Evolutionary conservation across 306 rosid species (phyloP).

Genomic region (Medicago truncatula): DNA sequence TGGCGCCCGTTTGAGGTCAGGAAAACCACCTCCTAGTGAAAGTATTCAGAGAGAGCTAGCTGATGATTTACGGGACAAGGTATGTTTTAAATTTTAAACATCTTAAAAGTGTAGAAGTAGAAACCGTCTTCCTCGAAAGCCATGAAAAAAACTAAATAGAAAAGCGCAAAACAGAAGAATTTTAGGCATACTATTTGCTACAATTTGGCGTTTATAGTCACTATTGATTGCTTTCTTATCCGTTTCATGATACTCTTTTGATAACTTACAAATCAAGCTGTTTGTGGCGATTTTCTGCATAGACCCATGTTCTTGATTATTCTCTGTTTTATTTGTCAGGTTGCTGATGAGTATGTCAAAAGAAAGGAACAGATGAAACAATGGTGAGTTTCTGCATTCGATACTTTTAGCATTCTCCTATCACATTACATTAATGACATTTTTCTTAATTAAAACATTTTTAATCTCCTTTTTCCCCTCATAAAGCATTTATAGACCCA

Average conservation of each 20-base stretch:
- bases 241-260: slow-evolving; percentile 3
- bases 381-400: slow-evolving; percentile 62
- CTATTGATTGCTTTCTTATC: slow-evolving; percentile 25
- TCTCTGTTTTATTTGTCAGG: slow-evolving; percentile 54
- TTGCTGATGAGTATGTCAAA: slow-evolving; percentile 89
- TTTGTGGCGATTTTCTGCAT: slow-evolving; percentile 25
- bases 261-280: neutral
- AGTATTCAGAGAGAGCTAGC: slow-evolving; percentile 78
- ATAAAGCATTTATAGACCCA: too few relatives aligned
- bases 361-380: slow-evolving; percentile 81
- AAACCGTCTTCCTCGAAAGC: neutral
- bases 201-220: slow-evolving; percentile 21
- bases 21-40: slow-evolving; percentile 74
- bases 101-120: slow-evolving; percentile 26
- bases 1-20: slow-evolving; percentile 80
- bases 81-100: slow-evolving; percentile 45
- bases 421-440: slow-evolving; percentile 1
- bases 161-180: slow-evolving; percentile 17
- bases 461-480: neutral
- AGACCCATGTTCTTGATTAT: slow-evolving; percentile 30
- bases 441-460: neutral
- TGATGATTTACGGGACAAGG: slow-evolving; percentile 75
- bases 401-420: slow-evolving; percentile 26
- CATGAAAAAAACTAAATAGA: slow-evolving; percentile 19
- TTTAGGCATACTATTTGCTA: neutral